phyloP scores from a whole-genome alignment of 441 rosid genomes.

The Brassica balearica region DNA sequence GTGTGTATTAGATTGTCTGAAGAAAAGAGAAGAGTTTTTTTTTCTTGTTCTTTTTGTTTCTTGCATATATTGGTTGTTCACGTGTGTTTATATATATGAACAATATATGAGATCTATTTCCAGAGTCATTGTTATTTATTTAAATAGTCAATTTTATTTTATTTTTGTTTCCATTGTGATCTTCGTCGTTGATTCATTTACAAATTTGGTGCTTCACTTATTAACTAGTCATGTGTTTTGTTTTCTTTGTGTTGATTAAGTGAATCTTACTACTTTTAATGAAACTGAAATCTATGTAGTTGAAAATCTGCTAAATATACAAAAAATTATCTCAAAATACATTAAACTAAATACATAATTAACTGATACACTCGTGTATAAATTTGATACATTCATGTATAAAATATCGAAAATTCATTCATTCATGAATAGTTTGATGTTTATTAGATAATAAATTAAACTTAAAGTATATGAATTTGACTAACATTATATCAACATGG shows the following conservation, averaged over 20 bases:
- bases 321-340: neutral
- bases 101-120: neutral
- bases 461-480: neutral
- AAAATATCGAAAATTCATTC: neutral
- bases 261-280: slow-evolving; percentile 13
- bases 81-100: neutral
- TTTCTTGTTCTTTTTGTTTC: slow-evolving; percentile 3
- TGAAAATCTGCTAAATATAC: neutral
- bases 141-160: slow-evolving; percentile 2
- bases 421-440: neutral
- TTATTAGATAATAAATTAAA: neutral
- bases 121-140: slow-evolving; percentile 13
- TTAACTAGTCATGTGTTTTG: neutral
- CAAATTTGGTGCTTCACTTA: slow-evolving; percentile 8
- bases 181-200: neutral
- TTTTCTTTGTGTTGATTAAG: neutral
- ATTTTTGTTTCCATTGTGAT: slow-evolving; percentile 9
- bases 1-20: neutral
- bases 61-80: neutral
- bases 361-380: neutral
- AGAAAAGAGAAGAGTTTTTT: neutral
- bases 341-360: slow-evolving; percentile 1
- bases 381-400: neutral
- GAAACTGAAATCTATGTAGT: neutral
- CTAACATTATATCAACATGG: neutral